These are phyloP conservation scores for Chrysanthemum seticuspe DNA, from an alignment of 129 eudicot species.

Conservation along the genomic window DNA sequence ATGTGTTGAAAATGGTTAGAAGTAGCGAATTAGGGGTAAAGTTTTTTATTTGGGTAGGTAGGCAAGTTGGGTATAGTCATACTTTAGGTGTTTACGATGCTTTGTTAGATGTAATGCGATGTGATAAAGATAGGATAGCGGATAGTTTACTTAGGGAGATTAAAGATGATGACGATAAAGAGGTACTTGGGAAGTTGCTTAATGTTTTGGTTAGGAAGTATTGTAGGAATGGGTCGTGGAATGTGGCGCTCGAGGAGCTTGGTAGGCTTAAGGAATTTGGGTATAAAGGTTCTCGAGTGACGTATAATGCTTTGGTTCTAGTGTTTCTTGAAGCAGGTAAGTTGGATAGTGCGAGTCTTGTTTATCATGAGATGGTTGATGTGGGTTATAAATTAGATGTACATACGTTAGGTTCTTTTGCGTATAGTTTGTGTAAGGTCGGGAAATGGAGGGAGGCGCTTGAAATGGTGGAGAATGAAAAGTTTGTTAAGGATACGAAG, in stretches of 20 bases:
- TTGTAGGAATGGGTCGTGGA: conserved; percentile 65
- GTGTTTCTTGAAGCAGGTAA: conserved; percentile 64
- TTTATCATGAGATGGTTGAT: conserved; percentile 68
- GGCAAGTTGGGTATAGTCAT: conserved; percentile 85
- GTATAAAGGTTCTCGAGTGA: conserved; percentile 63
- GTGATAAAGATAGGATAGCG: conserved; percentile 34
- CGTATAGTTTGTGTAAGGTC: conserved; percentile 53
- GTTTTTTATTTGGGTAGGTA: conserved; percentile 88
- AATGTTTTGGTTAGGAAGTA: conserved; percentile 66
- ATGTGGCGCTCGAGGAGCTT: conserved; percentile 81
- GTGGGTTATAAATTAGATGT: conserved; percentile 56
- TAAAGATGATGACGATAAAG: conserved; percentile 52
- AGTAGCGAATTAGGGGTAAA: conserved; percentile 66
- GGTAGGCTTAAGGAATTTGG: conserved; percentile 86
- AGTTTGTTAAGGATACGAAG: conserved; percentile 58
- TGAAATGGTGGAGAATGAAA: conserved; percentile 66
- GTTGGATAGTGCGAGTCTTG: conserved; percentile 55
- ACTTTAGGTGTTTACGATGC: conserved; percentile 59
- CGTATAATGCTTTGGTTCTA: conserved; percentile 65
- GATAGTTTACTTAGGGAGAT: conserved; percentile 55
- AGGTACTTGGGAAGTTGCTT: conserved; percentile 67
- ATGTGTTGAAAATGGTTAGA: conserved; percentile 58
- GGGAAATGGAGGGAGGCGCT: conserved; percentile 84
- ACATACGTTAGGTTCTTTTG: conserved; percentile 61
- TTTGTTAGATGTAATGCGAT: conserved; percentile 53